phyloP scores from a whole-genome alignment of 176 grass and related monocot genomes.

The Bonia amplexicaulis region DNA sequence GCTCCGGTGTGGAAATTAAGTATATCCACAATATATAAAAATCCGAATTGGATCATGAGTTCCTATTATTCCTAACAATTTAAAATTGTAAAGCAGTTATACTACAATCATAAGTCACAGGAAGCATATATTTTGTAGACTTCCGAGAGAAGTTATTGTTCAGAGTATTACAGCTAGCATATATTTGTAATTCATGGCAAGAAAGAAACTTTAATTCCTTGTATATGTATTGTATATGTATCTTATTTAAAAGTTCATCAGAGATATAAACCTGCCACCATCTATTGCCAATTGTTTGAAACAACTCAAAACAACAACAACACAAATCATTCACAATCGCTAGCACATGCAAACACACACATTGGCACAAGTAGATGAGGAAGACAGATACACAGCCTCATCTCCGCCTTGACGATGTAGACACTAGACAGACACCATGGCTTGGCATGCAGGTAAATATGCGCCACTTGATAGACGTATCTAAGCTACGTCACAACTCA shows the following conservation, averaged over 20 bases:
- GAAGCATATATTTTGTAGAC: not conserved
- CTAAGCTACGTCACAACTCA: not conserved
- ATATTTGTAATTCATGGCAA: not conserved
- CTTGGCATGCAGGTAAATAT: not conserved
- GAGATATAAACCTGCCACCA: not conserved
- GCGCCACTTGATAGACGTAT: not conserved
- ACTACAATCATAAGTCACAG: not conserved
- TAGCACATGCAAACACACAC: not conserved
- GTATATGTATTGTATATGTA: conserved; percentile 11
- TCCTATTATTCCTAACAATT: not conserved
- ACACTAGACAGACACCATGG: not conserved
- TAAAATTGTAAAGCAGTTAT: not conserved
- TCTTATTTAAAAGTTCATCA: not conserved
- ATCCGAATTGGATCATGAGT: not conserved
- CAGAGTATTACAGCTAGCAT: not conserved
- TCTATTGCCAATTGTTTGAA: not conserved
- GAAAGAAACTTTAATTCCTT: not conserved
- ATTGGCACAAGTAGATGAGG: not conserved
- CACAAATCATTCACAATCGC: not conserved
- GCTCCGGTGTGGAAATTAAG: not conserved
- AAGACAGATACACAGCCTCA: not conserved
- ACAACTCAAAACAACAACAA: not conserved
- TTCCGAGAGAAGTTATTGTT: not conserved
- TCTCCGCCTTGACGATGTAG: not conserved
- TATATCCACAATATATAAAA: not conserved